Evolutionary conservation across 257 asterid genomes (phyloP).

Genomic region (Scutellaria minor): DNA sequence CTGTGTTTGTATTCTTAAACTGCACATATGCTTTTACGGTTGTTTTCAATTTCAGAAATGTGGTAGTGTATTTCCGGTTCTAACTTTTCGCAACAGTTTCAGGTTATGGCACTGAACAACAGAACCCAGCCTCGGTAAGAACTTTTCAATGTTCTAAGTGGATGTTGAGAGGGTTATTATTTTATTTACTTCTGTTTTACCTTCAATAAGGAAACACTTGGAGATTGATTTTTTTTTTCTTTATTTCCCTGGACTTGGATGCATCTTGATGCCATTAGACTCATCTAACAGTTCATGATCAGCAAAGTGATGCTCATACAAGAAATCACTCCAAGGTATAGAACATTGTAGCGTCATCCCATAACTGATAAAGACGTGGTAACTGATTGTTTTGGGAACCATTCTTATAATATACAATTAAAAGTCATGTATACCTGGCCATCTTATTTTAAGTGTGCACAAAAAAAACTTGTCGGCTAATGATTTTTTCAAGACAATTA

Average conservation of each 20-base stretch:
- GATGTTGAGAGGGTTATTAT: slow-evolving; percentile 20
- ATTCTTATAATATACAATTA: not conserved
- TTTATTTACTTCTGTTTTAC: not conserved
- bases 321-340: slow-evolving; percentile 58
- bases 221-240: slow-evolving; percentile 22
- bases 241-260: slow-evolving; percentile 24
- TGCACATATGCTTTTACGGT: slow-evolving; percentile 19
- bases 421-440: slow-evolving; percentile 4
- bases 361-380: not conserved
- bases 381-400: slow-evolving; percentile 15
- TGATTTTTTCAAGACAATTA: slow-evolving; percentile 7
- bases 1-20: slow-evolving; percentile 11
- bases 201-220: slow-evolving; percentile 11
- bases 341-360: slow-evolving; percentile 26
- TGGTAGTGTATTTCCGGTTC: slow-evolving; percentile 26
- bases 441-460: slow-evolving; percentile 1
- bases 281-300: slow-evolving; percentile 47
- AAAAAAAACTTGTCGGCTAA: not conserved
- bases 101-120: slow-evolving; percentile 68
- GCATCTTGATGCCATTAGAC: slow-evolving; percentile 47
- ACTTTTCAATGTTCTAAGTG: slow-evolving; percentile 27
- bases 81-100: slow-evolving; percentile 38
- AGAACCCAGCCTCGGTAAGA: slow-evolving; percentile 68
- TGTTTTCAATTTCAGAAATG: slow-evolving; percentile 24
- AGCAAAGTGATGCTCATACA: slow-evolving; percentile 42